Evolutionary conservation across 148 eudicot genomes (phyloP).

Genomic region (Agrostemma githago): DNA sequence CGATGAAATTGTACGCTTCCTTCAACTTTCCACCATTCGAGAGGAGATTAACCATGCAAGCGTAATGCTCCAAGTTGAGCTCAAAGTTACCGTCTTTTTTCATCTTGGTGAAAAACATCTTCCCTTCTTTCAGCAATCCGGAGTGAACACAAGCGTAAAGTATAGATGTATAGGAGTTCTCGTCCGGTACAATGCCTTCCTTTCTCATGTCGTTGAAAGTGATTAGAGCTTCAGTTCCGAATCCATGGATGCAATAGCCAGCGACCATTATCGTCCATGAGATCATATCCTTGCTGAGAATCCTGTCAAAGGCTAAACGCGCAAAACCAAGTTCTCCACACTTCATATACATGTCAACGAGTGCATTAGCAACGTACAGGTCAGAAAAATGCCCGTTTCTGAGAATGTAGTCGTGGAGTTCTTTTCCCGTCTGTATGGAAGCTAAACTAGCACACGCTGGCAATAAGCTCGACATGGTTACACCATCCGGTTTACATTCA

Average conservation of each 20-base stretch:
- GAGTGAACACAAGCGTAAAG: constrained; percentile 62
- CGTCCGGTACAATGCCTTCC: constrained; percentile 42
- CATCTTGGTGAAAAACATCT: constrained; percentile 44
- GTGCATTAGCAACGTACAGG: constrained; percentile 50
- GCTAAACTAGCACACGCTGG: constrained; percentile 58
- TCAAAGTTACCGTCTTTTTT: constrained; percentile 37
- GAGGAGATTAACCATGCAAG: constrained; percentile 64
- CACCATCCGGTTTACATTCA: constrained; percentile 42
- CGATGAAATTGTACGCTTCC: constrained; percentile 46
- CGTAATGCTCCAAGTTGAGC: constrained; percentile 57
- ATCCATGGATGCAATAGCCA: constrained; percentile 62
- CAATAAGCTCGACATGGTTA: constrained; percentile 55
- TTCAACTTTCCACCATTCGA: constrained; percentile 50
- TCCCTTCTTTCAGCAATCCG: constrained; percentile 52
- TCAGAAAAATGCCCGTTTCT: constrained; percentile 39
- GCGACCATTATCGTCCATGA: constrained; percentile 68
- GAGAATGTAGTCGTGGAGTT: constrained; percentile 45
- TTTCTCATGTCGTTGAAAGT: constrained; percentile 45
- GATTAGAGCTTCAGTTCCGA: constrained; percentile 46
- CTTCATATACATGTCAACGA: constrained; percentile 66
- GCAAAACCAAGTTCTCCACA: constrained; percentile 50
- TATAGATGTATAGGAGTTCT: constrained; percentile 42
- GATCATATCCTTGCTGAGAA: constrained; percentile 40
- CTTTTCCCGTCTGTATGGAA: constrained; percentile 47
- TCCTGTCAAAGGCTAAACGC: constrained; percentile 38